Base-by-base conservation (phyloP, 1,284 basidiomycete genomes). In the Meira miltonrushii region DNA sequence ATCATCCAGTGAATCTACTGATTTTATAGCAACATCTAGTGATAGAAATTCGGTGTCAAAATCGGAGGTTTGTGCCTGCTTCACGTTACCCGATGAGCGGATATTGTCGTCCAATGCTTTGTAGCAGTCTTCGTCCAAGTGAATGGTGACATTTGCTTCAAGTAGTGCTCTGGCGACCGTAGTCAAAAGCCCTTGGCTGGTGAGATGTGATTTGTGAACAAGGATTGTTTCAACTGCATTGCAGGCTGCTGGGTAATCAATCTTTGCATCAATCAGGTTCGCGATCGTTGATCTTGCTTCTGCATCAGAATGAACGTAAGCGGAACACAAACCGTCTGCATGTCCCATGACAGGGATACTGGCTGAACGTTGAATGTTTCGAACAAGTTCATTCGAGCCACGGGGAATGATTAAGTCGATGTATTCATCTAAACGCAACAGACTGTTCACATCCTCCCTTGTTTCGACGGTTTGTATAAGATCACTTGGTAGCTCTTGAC, bases 321-420 rank as follows among this genome's bases (percentile, higher is more conserved):
- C 86, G 5, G 87, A 84, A 78, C 94, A 98, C 9, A 97, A 81
- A 0, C 94, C 94, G 78, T 98, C 94, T 3, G 95, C 94, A 75
- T 99, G 95, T 0, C 95, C 95, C 92, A 98, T 96, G 48, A 99
- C 95, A 1, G 95, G 88, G 65, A 99, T 97, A 57, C 88, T 84
- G 0, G 94, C 95, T 64, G 83, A 85, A 62, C 90, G 87, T 79
- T 97, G 90, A 59, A 99, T 96, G 75, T 82, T 88, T 62, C 82
- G 83, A 11, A 98, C 95, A 21, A 99, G 85, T 69, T 85, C 86
- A 72, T 94, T 95, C 72, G 92, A 92, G 13, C 95, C 95, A 56
- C 95, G 83, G 0, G 95, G 95, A 79, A 98, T 96, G 57, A 98
- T 93, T 11, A 99, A 83, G 79, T 98, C 93, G 72, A 99, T 96